These are phyloP conservation scores for Antitrichia curtipendula DNA, from an alignment of 225 moss, liverwort and hornwort genomes.

Conservation along the genomic window DNA sequence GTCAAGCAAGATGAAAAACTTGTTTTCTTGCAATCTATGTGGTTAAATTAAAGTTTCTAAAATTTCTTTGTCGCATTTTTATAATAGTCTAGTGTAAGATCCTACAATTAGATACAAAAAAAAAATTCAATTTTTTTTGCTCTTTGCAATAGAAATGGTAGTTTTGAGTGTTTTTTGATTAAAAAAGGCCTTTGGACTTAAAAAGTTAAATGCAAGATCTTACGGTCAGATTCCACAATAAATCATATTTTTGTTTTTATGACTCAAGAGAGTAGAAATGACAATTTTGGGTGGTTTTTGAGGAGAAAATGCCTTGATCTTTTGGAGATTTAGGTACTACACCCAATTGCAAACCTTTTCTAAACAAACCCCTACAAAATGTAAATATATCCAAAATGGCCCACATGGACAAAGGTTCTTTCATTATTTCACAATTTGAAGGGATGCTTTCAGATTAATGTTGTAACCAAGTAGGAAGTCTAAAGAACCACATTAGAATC, in stretches of 20 bases:
- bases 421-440: neutral
- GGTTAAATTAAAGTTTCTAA: no score
- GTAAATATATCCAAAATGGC: neutral
- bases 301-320: neutral
- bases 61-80: no score
- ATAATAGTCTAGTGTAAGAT: no score
- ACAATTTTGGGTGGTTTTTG: neutral
- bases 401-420: neutral
- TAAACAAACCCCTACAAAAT: neutral
- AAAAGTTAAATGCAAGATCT: neutral
- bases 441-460: fast-evolving
- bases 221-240: neutral
- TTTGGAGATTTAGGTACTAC: neutral
- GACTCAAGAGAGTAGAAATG: neutral
- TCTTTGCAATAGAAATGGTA: no score
- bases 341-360: neutral
- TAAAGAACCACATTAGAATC: neutral
- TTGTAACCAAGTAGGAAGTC: neutral
- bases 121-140: no score
- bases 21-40: no score
- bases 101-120: no score
- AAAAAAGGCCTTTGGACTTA: no score
- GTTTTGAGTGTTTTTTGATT: no score
- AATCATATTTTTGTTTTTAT: neutral
- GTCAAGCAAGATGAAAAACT: no score